Base-by-base conservation (phyloP, 202 grass and related monocot genomes). In the Musa balbisiana region DNA sequence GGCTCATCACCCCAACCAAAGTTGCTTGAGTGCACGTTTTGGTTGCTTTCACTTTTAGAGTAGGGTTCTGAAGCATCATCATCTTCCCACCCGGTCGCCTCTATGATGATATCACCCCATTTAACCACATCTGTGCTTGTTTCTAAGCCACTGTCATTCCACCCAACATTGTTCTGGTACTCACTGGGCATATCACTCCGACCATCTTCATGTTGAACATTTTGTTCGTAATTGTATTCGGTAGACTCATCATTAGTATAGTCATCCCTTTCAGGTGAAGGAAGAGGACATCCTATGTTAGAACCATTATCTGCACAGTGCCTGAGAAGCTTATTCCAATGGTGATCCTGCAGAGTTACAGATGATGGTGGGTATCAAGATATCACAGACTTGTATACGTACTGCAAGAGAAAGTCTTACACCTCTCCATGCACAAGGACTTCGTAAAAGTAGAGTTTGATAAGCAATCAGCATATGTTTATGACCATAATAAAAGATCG, bases 261-360 rank as follows among this genome's bases (percentile, higher is more conserved):
- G 24, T 82, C 52, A 51, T 87, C 55, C 49, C 53, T 76, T 81
- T 88, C 87, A 8, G 80, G 84, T 52, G 79, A 79, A 53, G 94
- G 90, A 84, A 93, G 84, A 21, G 83, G 81, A n/a, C 94, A 98
- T 17, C 94, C 94, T 78, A 86, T 84, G 65, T 98, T 93, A 64
- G 94, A 98, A 80, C 83, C 88, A 73, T 98, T 91, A 21, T 93
- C 88, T 53, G 86, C 74, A 17, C 94, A 98, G 67, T 91, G 81
- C 74, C 94, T 86, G 52, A 98, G 74, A 64, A 98, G 84, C 85
- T 71, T 91, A 75, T 91, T 88, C 94, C 94, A 98, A 80, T 93
- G 54, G 15, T 50, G 75, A 84, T 98, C 94, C 94, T 98, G 73
- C 68, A 77, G 87, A n/a, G 51, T 60, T 62, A 62, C n/a, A 24